phyloP scores from a whole-genome alignment of 2,329 filamentous ascomycete species.

The Aspergillus costaricaensis region DNA sequence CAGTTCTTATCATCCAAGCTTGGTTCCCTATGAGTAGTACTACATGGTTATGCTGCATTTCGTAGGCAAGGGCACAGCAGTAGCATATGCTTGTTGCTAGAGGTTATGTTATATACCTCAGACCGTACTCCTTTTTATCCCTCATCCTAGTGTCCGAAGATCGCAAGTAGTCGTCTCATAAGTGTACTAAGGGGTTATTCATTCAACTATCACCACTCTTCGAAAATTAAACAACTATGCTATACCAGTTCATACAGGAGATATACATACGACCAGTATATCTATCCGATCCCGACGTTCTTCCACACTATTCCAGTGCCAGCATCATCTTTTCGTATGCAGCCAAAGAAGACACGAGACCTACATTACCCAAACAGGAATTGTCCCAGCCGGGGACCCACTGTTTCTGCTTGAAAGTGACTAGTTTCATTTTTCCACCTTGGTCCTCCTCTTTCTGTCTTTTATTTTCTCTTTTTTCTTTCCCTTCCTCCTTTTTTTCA shows the following conservation, averaged over 20 bases:
- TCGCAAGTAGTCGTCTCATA: not conserved
- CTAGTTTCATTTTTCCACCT: not conserved
- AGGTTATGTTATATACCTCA: not conserved
- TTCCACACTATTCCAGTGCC: too few relatives aligned
- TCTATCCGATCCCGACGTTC: not conserved
- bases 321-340: not conserved
- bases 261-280: not conserved
- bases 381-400: constrained; percentile 12
- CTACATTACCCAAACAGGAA: not conserved
- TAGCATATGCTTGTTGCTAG: not conserved
- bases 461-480: not conserved
- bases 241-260: not conserved
- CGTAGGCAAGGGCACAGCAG: not conserved
- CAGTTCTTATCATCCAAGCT: not conserved
- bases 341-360: constrained; percentile 7
- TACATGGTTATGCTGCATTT: not conserved
- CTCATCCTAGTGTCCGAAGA: not conserved
- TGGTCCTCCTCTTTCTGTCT: not conserved
- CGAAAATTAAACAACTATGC: not conserved
- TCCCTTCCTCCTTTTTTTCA: constrained; percentile 5
- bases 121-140: not conserved
- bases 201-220: not conserved
- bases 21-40: not conserved
- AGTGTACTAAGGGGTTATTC: too few relatives aligned
- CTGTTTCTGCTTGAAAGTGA: not conserved